Evolutionary conservation across 495 filamentous ascomycete genomes (phyloP).

Genomic region (Penicillium paxilli): DNA sequence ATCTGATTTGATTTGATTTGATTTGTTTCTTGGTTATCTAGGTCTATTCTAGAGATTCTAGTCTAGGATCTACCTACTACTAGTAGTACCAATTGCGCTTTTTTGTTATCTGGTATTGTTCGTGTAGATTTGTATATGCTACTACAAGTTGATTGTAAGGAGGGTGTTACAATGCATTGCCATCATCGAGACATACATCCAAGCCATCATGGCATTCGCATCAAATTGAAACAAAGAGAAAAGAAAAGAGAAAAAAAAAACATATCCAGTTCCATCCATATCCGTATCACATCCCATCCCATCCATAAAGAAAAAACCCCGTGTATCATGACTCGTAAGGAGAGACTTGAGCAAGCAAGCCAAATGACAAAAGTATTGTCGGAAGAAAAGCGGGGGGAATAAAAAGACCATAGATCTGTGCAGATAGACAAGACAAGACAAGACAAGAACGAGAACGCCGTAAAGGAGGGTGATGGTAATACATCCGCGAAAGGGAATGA

Average conservation of each 20-base stretch:
- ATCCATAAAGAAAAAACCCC: slow-evolving; percentile 23
- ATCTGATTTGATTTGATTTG: background rate
- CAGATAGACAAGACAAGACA: too few species aligned
- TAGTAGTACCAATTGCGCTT: too few species aligned
- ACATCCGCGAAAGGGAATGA: slow-evolving; percentile 5
- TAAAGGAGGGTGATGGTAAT: slow-evolving; percentile 5
- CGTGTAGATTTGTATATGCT: background rate
- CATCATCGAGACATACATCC: background rate
- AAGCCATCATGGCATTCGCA: too few species aligned
- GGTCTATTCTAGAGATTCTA: too few species aligned
- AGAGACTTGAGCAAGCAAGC: background rate
- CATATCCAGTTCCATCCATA: background rate
- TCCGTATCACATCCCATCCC: background rate
- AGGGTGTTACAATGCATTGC: background rate
- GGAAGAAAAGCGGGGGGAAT: background rate
- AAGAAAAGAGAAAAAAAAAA: background rate
- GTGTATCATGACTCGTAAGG: slow-evolving; percentile 29
- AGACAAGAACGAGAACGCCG: background rate
- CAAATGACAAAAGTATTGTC: background rate
- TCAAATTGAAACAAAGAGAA: background rate
- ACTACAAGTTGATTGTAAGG: background rate
- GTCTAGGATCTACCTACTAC: too few species aligned
- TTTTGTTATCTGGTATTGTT: background rate
- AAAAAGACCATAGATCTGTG: slow-evolving; percentile 3
- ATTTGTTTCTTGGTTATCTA: too few species aligned